These are phyloP conservation scores for Fragaria vesca DNA, from an alignment of 306 rosid species.

Conservation along the genomic window DNA sequence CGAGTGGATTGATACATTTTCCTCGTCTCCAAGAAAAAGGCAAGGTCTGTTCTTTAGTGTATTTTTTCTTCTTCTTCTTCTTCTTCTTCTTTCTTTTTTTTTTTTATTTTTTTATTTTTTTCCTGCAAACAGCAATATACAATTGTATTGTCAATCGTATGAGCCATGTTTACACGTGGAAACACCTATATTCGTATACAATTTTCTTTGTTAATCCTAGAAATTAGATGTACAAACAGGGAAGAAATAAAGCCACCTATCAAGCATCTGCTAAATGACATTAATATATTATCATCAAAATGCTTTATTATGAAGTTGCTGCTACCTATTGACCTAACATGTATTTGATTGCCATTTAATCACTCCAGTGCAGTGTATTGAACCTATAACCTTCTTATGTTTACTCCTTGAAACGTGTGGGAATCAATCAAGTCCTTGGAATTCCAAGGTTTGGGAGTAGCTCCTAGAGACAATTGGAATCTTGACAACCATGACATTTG, in stretches of 20 bases:
- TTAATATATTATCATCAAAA: not conserved
- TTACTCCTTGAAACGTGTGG: not conserved
- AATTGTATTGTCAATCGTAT: not conserved
- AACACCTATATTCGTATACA: not conserved
- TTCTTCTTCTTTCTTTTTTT: not conserved
- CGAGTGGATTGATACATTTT: not conserved
- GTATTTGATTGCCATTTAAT: no score
- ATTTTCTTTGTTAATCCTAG: not conserved
- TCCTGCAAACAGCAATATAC: not conserved
- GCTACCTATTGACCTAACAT: not conserved
- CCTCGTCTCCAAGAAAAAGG: not conserved
- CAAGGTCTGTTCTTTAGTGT: not conserved
- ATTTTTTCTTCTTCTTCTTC: not conserved
- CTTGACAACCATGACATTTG: not conserved
- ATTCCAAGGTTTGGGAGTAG: no score
- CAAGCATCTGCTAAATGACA: not conserved
- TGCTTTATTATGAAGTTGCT: not conserved
- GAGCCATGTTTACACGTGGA: not conserved
- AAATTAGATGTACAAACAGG: not conserved
- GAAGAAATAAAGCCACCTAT: not conserved
- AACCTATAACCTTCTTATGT: not conserved
- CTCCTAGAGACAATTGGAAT: not conserved
- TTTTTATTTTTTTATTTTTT: no score
- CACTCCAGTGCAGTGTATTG: not conserved
- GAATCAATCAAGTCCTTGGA: not conserved